Evolutionary conservation across 2,329 filamentous ascomycete genomes (phyloP), one percentile per base, ranked within the genome.

Genomic region (Capronia coronata): DNA sequence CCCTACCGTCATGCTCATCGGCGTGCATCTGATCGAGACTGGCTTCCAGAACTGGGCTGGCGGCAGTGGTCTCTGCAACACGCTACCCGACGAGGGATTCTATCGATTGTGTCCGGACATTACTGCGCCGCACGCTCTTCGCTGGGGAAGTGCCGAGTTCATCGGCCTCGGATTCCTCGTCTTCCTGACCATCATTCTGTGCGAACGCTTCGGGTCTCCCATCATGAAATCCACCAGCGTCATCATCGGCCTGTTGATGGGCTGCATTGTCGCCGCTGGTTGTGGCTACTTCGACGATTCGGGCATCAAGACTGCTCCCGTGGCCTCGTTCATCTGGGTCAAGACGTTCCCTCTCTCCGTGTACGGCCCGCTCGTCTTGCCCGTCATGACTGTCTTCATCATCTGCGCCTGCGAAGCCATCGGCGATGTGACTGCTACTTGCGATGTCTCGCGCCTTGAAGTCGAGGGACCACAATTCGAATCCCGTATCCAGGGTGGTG

Each of bases 41-140:
- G 82, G 80, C 2, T 82, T 85, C 66, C 65, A 80, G 57, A 76
- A 83, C 59, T 86, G 82, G 83, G 82, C 79, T n/a, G 82, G 83
- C 44, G 80, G 81, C 14, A 74, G 72, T 22, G 79, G 79, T 25
- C 70, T 69, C 43, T 73, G 72, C 40, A 55, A 62, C 10, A 53
- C 43, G 5, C 61, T 66, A n/a, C 67, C 68, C 1, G 62, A 65
- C 0, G 66, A 64, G 3, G 72, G 77, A 27, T 62, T 75, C 55
- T 77, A 75, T 67, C 59, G 65, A 8, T 66, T 84, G 8, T 86
- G 82, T 56, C 79, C 80, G 0, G 72, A 63, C 54, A 75, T 75
- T 23, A 69, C 67, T 37, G 80, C 82, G 1, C 81, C 82, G 0
- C 77, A 76, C 44, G 71, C 83, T 16, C 67, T 85, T 3, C 78